phyloP scores from a whole-genome alignment of 805 yeast genomes.

The Spencermartinsiella europaea region DNA sequence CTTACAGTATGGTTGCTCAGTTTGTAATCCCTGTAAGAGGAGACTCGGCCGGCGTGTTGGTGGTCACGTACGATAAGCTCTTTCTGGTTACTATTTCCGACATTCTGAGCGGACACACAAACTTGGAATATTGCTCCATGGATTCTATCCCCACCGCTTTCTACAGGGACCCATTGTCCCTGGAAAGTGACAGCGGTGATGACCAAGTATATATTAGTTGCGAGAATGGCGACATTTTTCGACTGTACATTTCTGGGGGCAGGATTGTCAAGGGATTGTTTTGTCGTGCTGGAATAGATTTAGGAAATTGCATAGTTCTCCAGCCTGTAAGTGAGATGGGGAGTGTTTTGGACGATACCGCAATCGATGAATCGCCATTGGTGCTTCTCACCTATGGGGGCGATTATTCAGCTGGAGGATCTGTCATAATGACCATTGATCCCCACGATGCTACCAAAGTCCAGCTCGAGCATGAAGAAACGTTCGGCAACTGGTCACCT shows the following conservation, averaged over 20 bases:
- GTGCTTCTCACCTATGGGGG: slow-evolving; percentile 35
- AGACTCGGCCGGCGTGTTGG: slow-evolving; percentile 33
- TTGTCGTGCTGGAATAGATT: slow-evolving; percentile 24
- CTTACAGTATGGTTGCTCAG: slow-evolving; percentile 40
- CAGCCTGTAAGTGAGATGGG: slow-evolving; percentile 9
- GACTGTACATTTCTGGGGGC: slow-evolving; percentile 19
- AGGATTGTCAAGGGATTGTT: slow-evolving; percentile 10
- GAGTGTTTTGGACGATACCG: neutral
- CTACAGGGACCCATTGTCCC: slow-evolving; percentile 21
- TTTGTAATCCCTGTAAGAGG: slow-evolving; percentile 34
- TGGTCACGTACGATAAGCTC: slow-evolving; percentile 37
- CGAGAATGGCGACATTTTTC: slow-evolving; percentile 20
- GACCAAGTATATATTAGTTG: slow-evolving; percentile 25
- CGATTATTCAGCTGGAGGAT: slow-evolving; percentile 38
- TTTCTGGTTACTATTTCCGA: slow-evolving; percentile 39
- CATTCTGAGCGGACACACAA: slow-evolving; percentile 43
- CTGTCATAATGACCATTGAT: slow-evolving; percentile 28
- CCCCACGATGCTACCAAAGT: neutral
- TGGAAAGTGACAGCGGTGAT: neutral
- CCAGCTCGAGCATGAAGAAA: slow-evolving; percentile 15
- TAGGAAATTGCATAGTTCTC: slow-evolving; percentile 31
- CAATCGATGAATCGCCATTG: slow-evolving; percentile 1
- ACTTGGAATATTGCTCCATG: slow-evolving; percentile 28
- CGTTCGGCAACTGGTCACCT: slow-evolving; percentile 46
- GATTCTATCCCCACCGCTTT: slow-evolving; percentile 38